Percentiles rank a stretch among this genome's conserved stretches.
These are phyloP conservation scores for Yamadazyma oceani DNA, from an alignment of 1,139 yeast species.

Conservation along the genomic window DNA sequence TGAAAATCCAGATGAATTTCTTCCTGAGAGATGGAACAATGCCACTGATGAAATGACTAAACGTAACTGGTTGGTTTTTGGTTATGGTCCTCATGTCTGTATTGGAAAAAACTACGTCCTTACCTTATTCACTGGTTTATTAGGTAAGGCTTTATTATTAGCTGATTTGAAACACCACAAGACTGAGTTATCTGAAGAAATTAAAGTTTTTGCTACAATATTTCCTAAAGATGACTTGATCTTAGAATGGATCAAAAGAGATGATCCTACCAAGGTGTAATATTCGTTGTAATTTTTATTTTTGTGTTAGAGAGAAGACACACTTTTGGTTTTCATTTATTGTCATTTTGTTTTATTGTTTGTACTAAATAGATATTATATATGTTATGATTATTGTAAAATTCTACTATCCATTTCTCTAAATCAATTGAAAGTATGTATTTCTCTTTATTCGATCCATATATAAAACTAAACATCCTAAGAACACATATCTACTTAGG, in stretches of 20 bases:
- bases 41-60: slow-evolving; percentile 55
- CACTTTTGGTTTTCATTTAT: too few relatives aligned
- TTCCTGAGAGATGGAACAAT: slow-evolving; percentile 89
- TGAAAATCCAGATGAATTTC: slow-evolving; percentile 87
- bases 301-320: background rate
- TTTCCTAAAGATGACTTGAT: slow-evolving; percentile 96
- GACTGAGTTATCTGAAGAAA: slow-evolving; percentile 83
- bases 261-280: slow-evolving; percentile 37
- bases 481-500: slow-evolving; percentile 44
- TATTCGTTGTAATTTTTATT: background rate
- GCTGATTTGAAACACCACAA: slow-evolving; percentile 80
- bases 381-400: too few relatives aligned
- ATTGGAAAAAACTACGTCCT: slow-evolving; percentile 91
- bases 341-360: too few relatives aligned
- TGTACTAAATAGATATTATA: too few relatives aligned
- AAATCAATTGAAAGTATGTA: too few relatives aligned
- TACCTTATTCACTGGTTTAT: slow-evolving; percentile 83
- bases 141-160: slow-evolving; percentile 83
- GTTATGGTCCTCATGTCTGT: slow-evolving; percentile 96
- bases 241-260: slow-evolving; percentile 65
- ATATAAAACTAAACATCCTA: slow-evolving; percentile 1
- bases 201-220: slow-evolving; percentile 95
- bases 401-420: too few relatives aligned
- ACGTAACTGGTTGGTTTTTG: slow-evolving; percentile 94
- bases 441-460: background rate